Evolutionary conservation across 2,329 filamentous ascomycete species (phyloP).

Genomic region (Fusarium avenaceum): DNA sequence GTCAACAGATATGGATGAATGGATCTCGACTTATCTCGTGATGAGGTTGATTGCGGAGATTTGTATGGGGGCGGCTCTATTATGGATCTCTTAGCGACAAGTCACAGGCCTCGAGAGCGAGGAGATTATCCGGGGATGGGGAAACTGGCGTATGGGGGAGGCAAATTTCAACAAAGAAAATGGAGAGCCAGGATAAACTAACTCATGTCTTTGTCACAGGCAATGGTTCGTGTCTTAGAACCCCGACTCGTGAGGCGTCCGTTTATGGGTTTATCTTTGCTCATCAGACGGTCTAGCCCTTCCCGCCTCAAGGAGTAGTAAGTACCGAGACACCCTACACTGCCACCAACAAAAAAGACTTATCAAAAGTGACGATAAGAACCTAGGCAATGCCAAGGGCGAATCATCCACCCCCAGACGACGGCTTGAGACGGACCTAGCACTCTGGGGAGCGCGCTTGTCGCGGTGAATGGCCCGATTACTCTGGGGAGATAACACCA

Average conservation of each 20-base stretch:
- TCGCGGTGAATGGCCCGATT: slow-evolving; percentile 46
- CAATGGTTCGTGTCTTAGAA: slow-evolving; percentile 31
- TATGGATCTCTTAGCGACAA: slow-evolving; percentile 26
- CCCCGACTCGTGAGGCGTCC: slow-evolving; percentile 19
- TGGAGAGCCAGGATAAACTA: slow-evolving; percentile 17
- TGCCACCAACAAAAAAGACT: slow-evolving; percentile 8
- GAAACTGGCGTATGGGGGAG: slow-evolving; percentile 38
- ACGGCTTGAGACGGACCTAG: slow-evolving; percentile 33
- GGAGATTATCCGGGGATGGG: slow-evolving; percentile 41
- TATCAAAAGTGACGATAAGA: slow-evolving; percentile 41
- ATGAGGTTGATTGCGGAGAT: slow-evolving; percentile 40
- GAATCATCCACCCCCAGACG: slow-evolving; percentile 27
- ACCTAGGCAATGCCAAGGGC: slow-evolving; percentile 29
- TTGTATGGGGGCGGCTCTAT: slow-evolving; percentile 27
- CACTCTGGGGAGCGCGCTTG: slow-evolving; percentile 49
- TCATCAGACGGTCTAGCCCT: slow-evolving; percentile 37
- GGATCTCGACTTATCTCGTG: slow-evolving; percentile 39
- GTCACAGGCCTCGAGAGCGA: slow-evolving; percentile 33
- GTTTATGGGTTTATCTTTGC: slow-evolving; percentile 31
- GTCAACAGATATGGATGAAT: slow-evolving; percentile 2
- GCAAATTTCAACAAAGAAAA: slow-evolving; percentile 31
- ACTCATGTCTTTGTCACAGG: slow-evolving; percentile 20
- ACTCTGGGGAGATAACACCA: slow-evolving; percentile 36
- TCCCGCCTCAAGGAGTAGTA: slow-evolving; percentile 19
- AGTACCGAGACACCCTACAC: slow-evolving; percentile 8